These are phyloP conservation scores for Terfezia boudieri DNA, from an alignment of 495 filamentous ascomycete species.

Conservation along the genomic window DNA sequence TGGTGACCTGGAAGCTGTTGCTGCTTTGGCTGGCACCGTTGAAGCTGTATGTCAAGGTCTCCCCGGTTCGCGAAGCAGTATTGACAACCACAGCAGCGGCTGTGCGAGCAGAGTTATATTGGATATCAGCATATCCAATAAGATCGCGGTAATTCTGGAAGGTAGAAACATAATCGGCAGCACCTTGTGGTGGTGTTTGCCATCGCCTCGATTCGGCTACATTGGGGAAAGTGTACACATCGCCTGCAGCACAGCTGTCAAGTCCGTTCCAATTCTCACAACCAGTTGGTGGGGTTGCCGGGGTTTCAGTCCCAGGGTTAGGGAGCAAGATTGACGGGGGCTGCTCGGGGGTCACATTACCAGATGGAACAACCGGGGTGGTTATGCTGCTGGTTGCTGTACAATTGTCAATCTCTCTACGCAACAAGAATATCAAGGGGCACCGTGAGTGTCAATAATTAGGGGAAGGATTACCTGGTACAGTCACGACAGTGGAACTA, in stretches of 20 bases:
- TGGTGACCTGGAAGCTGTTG: conserved; percentile 6
- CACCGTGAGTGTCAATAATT: too few species aligned
- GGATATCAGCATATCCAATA: conserved; percentile 19
- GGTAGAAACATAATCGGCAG: conserved; percentile 4
- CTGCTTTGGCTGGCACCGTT: conserved; percentile 10
- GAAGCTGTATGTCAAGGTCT: conserved; percentile 14
- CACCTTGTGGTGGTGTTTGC: conserved; percentile 18
- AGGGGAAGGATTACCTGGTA: too few species aligned
- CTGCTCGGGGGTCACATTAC: not conserved
- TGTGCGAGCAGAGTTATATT: conserved; percentile 16
- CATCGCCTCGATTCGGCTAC: conserved; percentile 17
- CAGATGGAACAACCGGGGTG: not conserved
- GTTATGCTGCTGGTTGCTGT: not conserved
- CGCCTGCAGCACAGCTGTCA: conserved; percentile 9
- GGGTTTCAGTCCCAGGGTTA: conserved; percentile 7
- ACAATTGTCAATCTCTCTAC: not conserved
- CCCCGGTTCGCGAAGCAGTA: conserved; percentile 17
- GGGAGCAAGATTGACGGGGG: conserved; percentile 13
- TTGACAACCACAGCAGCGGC: conserved; percentile 17
- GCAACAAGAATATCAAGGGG: too few species aligned
- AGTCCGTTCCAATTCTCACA: conserved; percentile 18
- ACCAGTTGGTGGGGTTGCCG: conserved; percentile 11
- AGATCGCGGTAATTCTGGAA: conserved; percentile 17
- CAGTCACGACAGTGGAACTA: not conserved
- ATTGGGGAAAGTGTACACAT: conserved; percentile 8